These are phyloP conservation scores for Podaxis mareebaensis DNA, from an alignment of 768 basidiomycete genomes.

Conservation along the genomic window DNA sequence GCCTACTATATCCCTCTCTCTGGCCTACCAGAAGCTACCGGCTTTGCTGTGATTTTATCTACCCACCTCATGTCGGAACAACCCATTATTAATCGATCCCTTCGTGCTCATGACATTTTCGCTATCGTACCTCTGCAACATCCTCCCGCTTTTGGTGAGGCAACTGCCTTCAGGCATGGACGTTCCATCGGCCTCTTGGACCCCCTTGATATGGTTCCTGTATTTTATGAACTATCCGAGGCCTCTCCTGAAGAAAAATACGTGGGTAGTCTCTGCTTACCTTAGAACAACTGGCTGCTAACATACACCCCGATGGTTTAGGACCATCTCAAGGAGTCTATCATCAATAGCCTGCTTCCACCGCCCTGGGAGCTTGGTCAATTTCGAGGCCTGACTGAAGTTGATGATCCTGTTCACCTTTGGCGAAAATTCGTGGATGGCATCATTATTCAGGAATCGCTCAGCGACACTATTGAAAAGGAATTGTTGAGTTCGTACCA, in stretches of 20 bases:
- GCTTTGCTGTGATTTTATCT: constrained; percentile 40
- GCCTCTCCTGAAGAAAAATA: background rate
- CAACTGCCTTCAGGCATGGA: constrained; percentile 33
- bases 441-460: constrained; percentile 31
- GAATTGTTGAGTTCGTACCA: constrained; percentile 44
- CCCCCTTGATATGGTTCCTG: constrained; percentile 58
- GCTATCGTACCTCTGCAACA: constrained; percentile 48
- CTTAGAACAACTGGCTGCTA: background rate
- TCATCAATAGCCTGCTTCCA: constrained; percentile 33
- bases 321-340: constrained; percentile 27
- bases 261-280: background rate
- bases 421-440: constrained; percentile 46
- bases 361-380: constrained; percentile 41
- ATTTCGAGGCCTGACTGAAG: constrained; percentile 25
- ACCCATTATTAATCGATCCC: constrained; percentile 30
- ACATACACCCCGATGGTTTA: constrained; percentile 9
- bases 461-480: constrained; percentile 35
- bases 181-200: constrained; percentile 48
- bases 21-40: constrained; percentile 26
- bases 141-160: constrained; percentile 41
- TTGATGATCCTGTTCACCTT: constrained; percentile 35
- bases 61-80: constrained; percentile 30
- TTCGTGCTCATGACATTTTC: constrained; percentile 44
- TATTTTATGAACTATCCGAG: constrained; percentile 35
- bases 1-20: constrained; percentile 40